These are phyloP conservation scores for Peronosclerospora sorghi DNA, from an alignment of 352 stramenopile genomes.

Conservation along the genomic window DNA sequence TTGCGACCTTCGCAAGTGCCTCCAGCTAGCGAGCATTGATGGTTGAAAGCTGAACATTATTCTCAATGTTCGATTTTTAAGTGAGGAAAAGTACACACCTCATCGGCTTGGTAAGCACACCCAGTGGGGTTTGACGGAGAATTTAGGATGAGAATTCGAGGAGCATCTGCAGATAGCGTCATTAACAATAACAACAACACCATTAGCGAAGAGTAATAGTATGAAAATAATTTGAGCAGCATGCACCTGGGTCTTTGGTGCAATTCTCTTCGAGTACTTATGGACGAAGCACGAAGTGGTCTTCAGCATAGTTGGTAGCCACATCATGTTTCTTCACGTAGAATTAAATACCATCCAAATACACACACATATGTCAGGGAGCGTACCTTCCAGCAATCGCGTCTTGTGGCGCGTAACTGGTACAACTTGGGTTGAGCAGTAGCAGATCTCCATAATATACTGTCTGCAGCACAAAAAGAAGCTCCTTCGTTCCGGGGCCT, in stretches of 20 bases:
- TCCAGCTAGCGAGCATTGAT: slow-evolving; percentile 24
- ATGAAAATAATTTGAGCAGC: neutral
- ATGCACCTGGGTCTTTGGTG: slow-evolving; percentile 58
- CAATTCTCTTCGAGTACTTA: slow-evolving; percentile 77
- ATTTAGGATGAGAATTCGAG: slow-evolving; percentile 80
- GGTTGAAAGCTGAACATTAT: neutral
- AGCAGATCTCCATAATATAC: slow-evolving; percentile 82
- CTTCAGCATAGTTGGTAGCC: slow-evolving; percentile 67
- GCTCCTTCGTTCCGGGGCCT: slow-evolving; percentile 81
- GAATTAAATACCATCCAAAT: neutral
- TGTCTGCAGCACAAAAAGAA: slow-evolving; percentile 82
- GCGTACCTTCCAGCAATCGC: slow-evolving; percentile 72
- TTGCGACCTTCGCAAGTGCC: slow-evolving; percentile 54
- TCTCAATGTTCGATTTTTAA: too few species aligned
- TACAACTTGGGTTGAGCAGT: slow-evolving; percentile 78
- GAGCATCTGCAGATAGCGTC: slow-evolving; percentile 37
- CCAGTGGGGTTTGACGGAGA: slow-evolving; percentile 80
- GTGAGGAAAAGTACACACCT: slow-evolving; percentile 24
- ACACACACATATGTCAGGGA: neutral
- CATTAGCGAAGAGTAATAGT: neutral
- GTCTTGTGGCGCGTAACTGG: slow-evolving; percentile 75
- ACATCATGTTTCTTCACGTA: slow-evolving; percentile 72
- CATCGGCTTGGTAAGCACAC: slow-evolving; percentile 66
- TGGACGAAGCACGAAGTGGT: slow-evolving; percentile 71
- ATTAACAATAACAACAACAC: neutral